Percentiles rank a stretch among this genome's conserved stretches.
These are phyloP conservation scores for Cyberlindnera xylosilytica DNA, from an alignment of 805 yeast species.

Conservation along the genomic window DNA sequence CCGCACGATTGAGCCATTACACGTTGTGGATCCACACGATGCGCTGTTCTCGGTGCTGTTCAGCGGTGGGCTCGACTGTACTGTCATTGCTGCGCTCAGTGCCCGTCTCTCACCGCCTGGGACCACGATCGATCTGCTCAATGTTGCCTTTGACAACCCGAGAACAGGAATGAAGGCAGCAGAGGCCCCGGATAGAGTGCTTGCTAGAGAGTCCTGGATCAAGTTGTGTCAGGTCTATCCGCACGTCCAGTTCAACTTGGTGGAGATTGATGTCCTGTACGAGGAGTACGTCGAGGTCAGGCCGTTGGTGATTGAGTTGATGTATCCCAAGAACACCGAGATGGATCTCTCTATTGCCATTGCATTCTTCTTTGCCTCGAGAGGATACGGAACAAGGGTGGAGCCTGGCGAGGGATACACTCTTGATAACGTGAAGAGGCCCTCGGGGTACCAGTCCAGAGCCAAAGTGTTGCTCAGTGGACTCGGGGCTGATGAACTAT, in stretches of 20 bases:
- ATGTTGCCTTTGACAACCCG: constrained; percentile 91
- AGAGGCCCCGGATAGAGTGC: constrained; percentile 81
- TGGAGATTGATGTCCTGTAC: constrained; percentile 74
- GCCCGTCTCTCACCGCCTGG: constrained; percentile 31
- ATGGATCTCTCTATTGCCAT: constrained; percentile 96
- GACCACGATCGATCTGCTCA: constrained; percentile 64
- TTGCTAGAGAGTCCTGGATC: constrained; percentile 64
- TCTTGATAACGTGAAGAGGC: constrained; percentile 14
- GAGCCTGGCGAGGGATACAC: not conserved
- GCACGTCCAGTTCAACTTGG: constrained; percentile 40
- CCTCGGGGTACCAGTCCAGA: constrained; percentile 39
- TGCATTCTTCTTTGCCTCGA: constrained; percentile 90
- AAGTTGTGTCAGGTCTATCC: constrained; percentile 46
- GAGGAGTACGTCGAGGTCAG: constrained; percentile 54
- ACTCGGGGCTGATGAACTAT: constrained; percentile 94
- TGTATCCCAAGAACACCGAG: constrained; percentile 83
- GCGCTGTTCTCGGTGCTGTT: constrained; percentile 61
- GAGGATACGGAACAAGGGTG: constrained; percentile 41
- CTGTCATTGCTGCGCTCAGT: constrained; percentile 63
- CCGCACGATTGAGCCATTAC: constrained; percentile 58
- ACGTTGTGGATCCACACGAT: constrained; percentile 27
- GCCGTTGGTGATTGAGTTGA: constrained; percentile 55
- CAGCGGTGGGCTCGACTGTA: constrained; percentile 95
- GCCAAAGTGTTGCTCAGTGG: constrained; percentile 84
- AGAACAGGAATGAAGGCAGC: constrained; percentile 58